Conservation (phyloP, 257 asterid genomes). For the Solanum virginianum region DNA sequence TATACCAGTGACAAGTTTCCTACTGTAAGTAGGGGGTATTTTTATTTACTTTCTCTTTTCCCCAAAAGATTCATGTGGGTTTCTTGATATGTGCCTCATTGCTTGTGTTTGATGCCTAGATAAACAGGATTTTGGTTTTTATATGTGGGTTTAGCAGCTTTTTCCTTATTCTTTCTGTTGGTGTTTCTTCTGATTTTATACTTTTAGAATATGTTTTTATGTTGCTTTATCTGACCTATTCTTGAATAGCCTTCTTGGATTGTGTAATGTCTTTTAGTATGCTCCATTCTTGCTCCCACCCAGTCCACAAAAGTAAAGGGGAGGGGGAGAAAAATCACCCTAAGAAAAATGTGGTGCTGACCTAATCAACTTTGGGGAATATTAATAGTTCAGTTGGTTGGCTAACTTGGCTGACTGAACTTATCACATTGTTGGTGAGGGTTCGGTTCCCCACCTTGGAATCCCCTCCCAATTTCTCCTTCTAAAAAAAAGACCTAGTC, state of each 20-base stretch:
- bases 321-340: background rate
- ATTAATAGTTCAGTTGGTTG: background rate
- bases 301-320: background rate
- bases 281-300: background rate
- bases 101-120: background rate
- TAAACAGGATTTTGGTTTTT: background rate
- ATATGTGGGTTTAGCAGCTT: slow-evolving; percentile 1
- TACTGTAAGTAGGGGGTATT: slow-evolving; percentile 33
- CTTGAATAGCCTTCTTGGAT: background rate
- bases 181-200: background rate
- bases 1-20: slow-evolving; percentile 96
- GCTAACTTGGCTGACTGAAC: background rate
- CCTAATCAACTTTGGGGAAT: background rate
- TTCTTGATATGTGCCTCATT: background rate
- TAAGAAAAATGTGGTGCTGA: background rate
- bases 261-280: background rate
- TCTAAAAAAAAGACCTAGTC: background rate
- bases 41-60: background rate
- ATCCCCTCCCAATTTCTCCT: background rate
- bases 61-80: slow-evolving; percentile 11
- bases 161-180: background rate
- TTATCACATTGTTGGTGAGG: background rate
- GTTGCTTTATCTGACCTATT: background rate
- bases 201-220: background rate
- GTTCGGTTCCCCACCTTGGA: background rate